Conservation (phyloP, 2,329 filamentous ascomycete species). For the Fusarium sp. region DNA sequence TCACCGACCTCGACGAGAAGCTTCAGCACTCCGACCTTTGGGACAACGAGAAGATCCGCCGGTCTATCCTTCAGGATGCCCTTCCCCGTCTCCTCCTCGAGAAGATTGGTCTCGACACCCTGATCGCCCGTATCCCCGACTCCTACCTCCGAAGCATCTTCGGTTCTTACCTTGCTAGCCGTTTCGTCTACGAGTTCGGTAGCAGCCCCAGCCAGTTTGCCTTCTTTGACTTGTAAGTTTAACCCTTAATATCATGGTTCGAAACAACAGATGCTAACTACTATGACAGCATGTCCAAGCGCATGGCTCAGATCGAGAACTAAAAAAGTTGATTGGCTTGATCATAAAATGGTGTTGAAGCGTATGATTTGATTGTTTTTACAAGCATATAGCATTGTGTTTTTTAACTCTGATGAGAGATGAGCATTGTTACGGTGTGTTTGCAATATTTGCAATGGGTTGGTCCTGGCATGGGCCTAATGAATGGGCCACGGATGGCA, state of each 20-base stretch:
- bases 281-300: slow-evolving; percentile 70
- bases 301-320: slow-evolving; percentile 63
- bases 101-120: slow-evolving; percentile 91
- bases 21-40: slow-evolving; percentile 93
- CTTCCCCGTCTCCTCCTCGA: slow-evolving; percentile 85
- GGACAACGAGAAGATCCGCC: slow-evolving; percentile 82
- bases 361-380: slow-evolving; percentile 41
- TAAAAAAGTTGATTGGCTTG: slow-evolving; percentile 30
- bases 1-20: slow-evolving; percentile 97
- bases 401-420: slow-evolving; percentile 39
- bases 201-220: slow-evolving; percentile 95
- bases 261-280: slow-evolving; percentile 49
- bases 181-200: slow-evolving; percentile 96
- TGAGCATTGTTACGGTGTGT: slow-evolving; percentile 47
- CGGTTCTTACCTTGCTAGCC: slow-evolving; percentile 91
- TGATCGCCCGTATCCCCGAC: slow-evolving; percentile 88
- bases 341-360: slow-evolving; percentile 38
- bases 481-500: slow-evolving; percentile 39
- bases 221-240: slow-evolving; percentile 95
- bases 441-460: slow-evolving; percentile 42
- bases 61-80: slow-evolving; percentile 84
- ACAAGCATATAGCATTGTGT: slow-evolving; percentile 47
- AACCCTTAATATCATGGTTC: neutral
- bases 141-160: slow-evolving; percentile 95
- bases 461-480: slow-evolving; percentile 44